Base-by-base conservation (phyloP, 345 rosid genomes). In the sweet orange (Citrus sinensis) region DNA sequence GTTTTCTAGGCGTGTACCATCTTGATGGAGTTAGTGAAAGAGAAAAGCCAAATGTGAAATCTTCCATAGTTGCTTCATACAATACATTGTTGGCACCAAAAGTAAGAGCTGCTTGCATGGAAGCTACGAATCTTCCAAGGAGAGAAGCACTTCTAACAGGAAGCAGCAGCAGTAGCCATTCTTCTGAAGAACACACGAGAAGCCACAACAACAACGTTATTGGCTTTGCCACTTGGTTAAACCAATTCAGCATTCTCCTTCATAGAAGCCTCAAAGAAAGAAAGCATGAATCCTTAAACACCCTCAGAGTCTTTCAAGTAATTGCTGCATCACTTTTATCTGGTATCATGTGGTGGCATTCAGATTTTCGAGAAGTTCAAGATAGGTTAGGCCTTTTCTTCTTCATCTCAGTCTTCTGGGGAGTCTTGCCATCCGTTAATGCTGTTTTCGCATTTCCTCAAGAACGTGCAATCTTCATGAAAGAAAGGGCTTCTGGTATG, bases 291-390 rank as follows among this genome's bases (percentile, higher is more conserved):
- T 85, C 99, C 2, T 93, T 93, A 73, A 89, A 90, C 78, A 58
- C 73, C 42, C 94, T 92, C 62, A 84, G 94, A 40, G 87, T 95
- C 70, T 91, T 91, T 88, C 99, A 95, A 86, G 98, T 93, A 16
- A 13, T 92, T 1, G 78, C 91, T 0, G 94, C 93, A 2, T 93
- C 98, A 0, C 17, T 92, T 4, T 74, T 95, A n/a, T 88, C 86
- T 1, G 93, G 96, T 29, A 72, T 89, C 20, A 93, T 95, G 97
- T 95, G 98, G 98, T 95, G 99, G 99, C 99, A 88, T 72, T 95
- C 98, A 0, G 94, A 92, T 85, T 86, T 75, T 60, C 79, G 60
- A 0, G 92, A 91, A 32, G 78, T 96, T 67, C 97, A 91, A 77
- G 99, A 96, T 59, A 94, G 97, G 35, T 79, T 93, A 5, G 99